phyloP scores from a whole-genome alignment of 257 asterid species.

The Penstemon newberryi region DNA sequence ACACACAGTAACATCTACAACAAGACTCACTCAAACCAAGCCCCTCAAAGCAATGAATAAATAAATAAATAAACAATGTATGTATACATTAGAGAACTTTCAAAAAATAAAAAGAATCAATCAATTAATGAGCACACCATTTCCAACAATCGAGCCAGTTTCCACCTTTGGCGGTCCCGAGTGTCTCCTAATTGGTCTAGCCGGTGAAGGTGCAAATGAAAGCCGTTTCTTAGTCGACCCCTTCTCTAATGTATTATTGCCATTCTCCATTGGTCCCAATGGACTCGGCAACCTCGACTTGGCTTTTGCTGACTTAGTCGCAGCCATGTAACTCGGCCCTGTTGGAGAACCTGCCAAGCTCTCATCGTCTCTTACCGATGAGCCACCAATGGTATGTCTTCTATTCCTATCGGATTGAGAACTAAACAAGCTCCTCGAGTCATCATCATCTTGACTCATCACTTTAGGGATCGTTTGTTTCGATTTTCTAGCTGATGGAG shows the following conservation, averaged over 20 bases:
- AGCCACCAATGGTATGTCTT: slow-evolving; percentile 83
- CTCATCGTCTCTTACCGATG: slow-evolving; percentile 82
- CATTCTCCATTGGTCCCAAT: slow-evolving; percentile 49
- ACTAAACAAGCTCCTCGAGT: slow-evolving; percentile 56
- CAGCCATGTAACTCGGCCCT: slow-evolving; percentile 82
- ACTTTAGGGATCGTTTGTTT: slow-evolving; percentile 65
- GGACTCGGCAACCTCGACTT: slow-evolving; percentile 73
- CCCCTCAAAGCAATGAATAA: slow-evolving; percentile 20
- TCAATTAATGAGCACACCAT: slow-evolving; percentile 36
- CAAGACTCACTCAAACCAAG: slow-evolving; percentile 30
- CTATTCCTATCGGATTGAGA: slow-evolving; percentile 63
- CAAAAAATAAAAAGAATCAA: neutral
- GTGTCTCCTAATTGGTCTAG: slow-evolving; percentile 60
- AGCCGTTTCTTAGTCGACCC: slow-evolving; percentile 74
- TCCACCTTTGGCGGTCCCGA: slow-evolving; percentile 64
- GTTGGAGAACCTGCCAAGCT: slow-evolving; percentile 76
- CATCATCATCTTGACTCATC: slow-evolving; percentile 71
- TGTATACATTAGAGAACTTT: neutral
- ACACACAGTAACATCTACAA: neutral
- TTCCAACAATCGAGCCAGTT: slow-evolving; percentile 35
- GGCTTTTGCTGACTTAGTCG: slow-evolving; percentile 84
- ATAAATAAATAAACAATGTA: slow-evolving; percentile 29
- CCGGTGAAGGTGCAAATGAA: slow-evolving; percentile 88
- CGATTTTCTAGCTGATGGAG: slow-evolving; percentile 43
- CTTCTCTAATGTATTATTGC: slow-evolving; percentile 46